A percentile compares a stretch with the other conserved stretches of the same genome.
These are phyloP conservation scores for Xylona heveae DNA, from an alignment of 495 filamentous ascomycete species.

Conservation along the genomic window DNA sequence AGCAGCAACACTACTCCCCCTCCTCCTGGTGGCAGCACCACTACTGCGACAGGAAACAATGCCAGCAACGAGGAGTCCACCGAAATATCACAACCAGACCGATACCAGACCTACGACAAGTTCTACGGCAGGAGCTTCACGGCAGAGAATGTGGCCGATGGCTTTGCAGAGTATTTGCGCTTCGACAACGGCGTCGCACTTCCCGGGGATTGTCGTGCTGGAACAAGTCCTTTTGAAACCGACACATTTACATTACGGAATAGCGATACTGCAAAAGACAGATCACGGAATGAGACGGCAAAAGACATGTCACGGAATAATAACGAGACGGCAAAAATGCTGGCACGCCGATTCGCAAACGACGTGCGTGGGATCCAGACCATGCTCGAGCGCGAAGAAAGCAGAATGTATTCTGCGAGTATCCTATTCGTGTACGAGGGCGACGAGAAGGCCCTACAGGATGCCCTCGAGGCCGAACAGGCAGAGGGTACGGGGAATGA, in stretches of 20 bases:
- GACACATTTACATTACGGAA: too few relatives aligned
- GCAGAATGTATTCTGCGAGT: slow-evolving; percentile 84
- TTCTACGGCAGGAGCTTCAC: not conserved
- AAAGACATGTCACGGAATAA: too few relatives aligned
- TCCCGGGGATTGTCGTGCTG: too few relatives aligned
- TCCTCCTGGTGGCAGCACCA: too few relatives aligned
- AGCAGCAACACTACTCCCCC: too few relatives aligned
- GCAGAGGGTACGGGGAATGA: slow-evolving; percentile 1
- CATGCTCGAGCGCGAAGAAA: slow-evolving; percentile 54
- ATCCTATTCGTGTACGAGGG: slow-evolving; percentile 87
- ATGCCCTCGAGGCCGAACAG: slow-evolving; percentile 41
- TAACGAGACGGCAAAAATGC: slow-evolving; percentile 25
- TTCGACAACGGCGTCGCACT: slow-evolving; percentile 23
- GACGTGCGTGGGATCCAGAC: slow-evolving; percentile 44
- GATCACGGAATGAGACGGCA: too few relatives aligned
- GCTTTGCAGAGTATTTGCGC: slow-evolving; percentile 39
- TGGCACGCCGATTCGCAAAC: slow-evolving; percentile 40
- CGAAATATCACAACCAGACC: not conserved
- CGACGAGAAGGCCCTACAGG: slow-evolving; percentile 43
- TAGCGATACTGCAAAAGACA: too few relatives aligned
- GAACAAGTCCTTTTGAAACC: too few relatives aligned
- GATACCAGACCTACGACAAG: not conserved
- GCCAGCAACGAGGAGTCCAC: too few relatives aligned
- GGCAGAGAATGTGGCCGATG: not conserved
- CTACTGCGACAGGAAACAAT: slow-evolving; percentile 14